Conservation (phyloP, 116 monocot species). For the Phalaenopsis hybrid region DNA sequence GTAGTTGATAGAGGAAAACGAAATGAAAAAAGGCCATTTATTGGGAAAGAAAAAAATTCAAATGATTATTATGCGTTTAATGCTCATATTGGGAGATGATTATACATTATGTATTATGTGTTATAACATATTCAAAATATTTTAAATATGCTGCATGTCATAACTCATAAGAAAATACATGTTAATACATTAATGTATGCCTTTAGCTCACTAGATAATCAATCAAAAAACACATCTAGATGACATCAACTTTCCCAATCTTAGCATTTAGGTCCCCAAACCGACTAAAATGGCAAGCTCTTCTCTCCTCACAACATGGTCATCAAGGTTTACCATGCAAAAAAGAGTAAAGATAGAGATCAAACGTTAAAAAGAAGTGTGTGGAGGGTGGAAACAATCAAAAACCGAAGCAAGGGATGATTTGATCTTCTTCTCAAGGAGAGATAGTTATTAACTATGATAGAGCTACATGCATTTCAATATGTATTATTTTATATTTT, state of each 20-base stretch:
- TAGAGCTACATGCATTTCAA: background rate
- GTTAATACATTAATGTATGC: no score
- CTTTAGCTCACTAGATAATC: no score
- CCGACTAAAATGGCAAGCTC: background rate
- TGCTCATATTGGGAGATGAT: no score
- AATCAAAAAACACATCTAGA: no score
- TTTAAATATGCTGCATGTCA: no score
- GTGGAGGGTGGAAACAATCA: background rate
- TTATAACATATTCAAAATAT: no score
- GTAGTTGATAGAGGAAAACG: no score
- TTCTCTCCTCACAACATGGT: constrained; percentile 2
- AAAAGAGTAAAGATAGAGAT: background rate
- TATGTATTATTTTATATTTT: background rate
- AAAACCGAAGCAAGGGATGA: background rate
- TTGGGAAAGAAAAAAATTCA: no score
- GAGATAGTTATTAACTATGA: background rate
- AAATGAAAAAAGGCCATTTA: no score
- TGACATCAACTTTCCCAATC: background rate
- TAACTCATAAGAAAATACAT: no score
- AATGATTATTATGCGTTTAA: no score
- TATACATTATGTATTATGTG: no score
- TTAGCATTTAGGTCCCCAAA: background rate
- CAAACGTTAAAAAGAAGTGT: background rate
- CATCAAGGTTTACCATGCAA: constrained; percentile 1
- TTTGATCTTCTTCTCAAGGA: background rate